Base-by-base conservation (phyloP, 176 grass and related monocot genomes). In the Triticum dicoccoides region DNA sequence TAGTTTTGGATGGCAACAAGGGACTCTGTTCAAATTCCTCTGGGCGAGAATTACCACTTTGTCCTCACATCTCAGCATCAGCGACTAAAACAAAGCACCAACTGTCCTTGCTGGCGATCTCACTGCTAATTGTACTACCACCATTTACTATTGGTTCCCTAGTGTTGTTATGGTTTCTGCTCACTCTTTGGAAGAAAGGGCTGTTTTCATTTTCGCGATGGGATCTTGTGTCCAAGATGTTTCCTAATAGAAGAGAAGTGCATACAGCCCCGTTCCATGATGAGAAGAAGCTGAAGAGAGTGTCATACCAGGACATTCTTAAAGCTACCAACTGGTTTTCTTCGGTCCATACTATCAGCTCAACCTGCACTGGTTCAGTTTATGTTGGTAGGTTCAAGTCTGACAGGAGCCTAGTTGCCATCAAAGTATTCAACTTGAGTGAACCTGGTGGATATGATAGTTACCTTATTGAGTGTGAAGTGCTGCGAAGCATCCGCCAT, bases 311-410 rank as follows among this genome's bases (percentile, higher is more conserved):
- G 18, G 86, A 83, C 34, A 88, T 88, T 8, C 61, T 82, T 1
- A 45, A 59, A 82, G 86, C 86, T 82, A 88, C 86, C 15, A 61
- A 83, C 23, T 77, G 86, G 20, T 88, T 88, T 7, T 82, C 86
- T 59, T 17, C 47, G 5, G 8, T 61, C 3, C 45, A 83, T 8
- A 83, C 1, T 8, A 77, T 88, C 9, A 83, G 86, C 45, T 88
- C 72, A 34, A 77, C 72, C 0, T 73, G 37, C 33, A 77, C 35
- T 0, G 72, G 80, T 18, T 83, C 80, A 61, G 62, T 88, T 8
- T 88, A 83, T 24, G 5, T 88, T 23, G 86, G 86, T 69, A 58
- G 86, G 47, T 88, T 88, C 24, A 34, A 45, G 72, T 88, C 0
- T 1, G 72, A 41, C 39, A 41, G 39, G 39, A 41, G 39, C 0